phyloP scores from a whole-genome alignment of 352 stramenopile genomes.

The Elongisporangium senticosum region DNA sequence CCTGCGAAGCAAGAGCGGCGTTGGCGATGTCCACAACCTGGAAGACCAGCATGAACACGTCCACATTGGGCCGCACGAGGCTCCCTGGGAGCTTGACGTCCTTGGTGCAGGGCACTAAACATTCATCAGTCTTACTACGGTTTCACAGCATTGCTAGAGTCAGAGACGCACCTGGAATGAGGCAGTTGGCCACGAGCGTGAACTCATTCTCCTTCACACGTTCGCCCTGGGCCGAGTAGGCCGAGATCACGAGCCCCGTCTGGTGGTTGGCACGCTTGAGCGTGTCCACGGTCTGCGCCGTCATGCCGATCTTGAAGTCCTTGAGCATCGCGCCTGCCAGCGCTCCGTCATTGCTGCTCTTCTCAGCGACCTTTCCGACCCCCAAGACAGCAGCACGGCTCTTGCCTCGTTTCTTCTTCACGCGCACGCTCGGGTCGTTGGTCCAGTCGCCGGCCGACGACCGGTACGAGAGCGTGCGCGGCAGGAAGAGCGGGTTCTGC shows the following conservation, averaged over 20 bases:
- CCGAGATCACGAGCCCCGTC: slow-evolving; percentile 45
- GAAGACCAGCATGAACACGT: slow-evolving; percentile 50
- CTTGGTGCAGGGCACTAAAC: slow-evolving; percentile 51
- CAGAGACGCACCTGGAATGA: slow-evolving; percentile 36
- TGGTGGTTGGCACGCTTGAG: slow-evolving; percentile 55
- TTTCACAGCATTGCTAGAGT: not conserved
- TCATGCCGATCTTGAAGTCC: slow-evolving; percentile 70
- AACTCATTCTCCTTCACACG: slow-evolving; percentile 61
- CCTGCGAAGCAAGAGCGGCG: slow-evolving; percentile 24
- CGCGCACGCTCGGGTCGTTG: not conserved
- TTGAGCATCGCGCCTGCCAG: slow-evolving; percentile 26
- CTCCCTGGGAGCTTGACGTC: slow-evolving; percentile 37
- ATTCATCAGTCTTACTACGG: not conserved
- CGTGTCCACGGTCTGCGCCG: slow-evolving; percentile 46
- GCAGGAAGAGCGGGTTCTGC: slow-evolving; percentile 65
- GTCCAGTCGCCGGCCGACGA: slow-evolving; percentile 20
- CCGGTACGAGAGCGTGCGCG: slow-evolving; percentile 75
- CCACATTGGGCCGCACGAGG: slow-evolving; percentile 31
- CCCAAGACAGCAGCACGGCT: not conserved
- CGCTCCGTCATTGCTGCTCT: slow-evolving; percentile 8
- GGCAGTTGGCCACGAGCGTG: slow-evolving; percentile 42
- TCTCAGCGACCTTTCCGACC: slow-evolving; percentile 4
- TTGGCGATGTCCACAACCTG: slow-evolving; percentile 65
- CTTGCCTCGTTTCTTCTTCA: slow-evolving; percentile 9
- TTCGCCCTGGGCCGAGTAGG: slow-evolving; percentile 38